Evolutionary conservation across 164 flowering plant species (phyloP).

Genomic region (Annona squamosa): DNA sequence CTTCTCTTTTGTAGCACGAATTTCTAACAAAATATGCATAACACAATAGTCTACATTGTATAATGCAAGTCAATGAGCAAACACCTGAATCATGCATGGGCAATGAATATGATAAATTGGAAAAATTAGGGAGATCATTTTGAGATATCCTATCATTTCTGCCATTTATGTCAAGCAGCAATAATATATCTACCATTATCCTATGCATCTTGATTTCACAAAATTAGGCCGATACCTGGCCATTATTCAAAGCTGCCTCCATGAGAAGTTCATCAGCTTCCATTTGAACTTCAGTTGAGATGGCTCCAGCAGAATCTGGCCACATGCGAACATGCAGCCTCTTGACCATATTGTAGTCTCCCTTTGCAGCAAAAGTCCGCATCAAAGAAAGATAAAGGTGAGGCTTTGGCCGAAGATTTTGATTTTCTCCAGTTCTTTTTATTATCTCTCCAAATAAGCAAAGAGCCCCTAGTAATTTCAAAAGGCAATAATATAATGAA

Average conservation of each 20-base stretch:
- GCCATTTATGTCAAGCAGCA: neutral
- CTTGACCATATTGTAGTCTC: conserved; percentile 50
- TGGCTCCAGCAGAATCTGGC: conserved; percentile 56
- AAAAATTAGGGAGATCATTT: neutral
- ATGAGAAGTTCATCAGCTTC: conserved; percentile 76
- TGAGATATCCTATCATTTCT: neutral
- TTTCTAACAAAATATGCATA: neutral
- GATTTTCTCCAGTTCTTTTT: conserved; percentile 34
- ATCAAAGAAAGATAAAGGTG: conserved; percentile 68
- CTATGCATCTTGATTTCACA: neutral
- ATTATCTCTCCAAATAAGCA: conserved; percentile 64
- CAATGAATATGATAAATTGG: neutral
- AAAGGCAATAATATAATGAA: neutral
- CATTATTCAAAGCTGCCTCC: conserved; percentile 63
- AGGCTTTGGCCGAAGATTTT: conserved; percentile 55
- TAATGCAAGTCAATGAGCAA: neutral
- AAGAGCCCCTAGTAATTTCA: conserved; percentile 40
- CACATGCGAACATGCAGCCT: conserved; percentile 45
- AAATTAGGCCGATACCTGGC: conserved; percentile 43
- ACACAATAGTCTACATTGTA: neutral
- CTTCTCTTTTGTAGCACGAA: neutral
- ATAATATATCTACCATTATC: neutral
- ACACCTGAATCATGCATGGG: neutral
- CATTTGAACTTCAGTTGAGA: conserved; percentile 36
- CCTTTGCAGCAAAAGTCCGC: conserved; percentile 55